A percentile compares a stretch with the other conserved stretches of the same genome.
phyloP scores from a whole-genome alignment of 345 rosid genomes.

The Brassica cretica region DNA sequence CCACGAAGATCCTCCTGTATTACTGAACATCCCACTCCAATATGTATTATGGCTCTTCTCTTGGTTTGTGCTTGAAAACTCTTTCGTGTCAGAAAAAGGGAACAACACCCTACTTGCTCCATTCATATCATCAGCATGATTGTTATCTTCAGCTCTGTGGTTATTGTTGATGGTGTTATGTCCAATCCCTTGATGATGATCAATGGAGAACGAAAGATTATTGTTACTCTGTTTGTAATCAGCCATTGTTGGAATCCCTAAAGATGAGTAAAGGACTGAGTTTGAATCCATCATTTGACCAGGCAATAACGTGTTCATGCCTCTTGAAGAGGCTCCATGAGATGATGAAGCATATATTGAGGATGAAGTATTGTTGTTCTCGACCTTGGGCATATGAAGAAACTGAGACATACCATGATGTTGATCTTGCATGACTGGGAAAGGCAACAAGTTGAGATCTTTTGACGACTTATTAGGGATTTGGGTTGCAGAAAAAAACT shows the following conservation, averaged over 20 bases:
- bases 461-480: slow-evolving; percentile 34
- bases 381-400: slow-evolving; percentile 37
- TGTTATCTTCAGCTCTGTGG: slow-evolving; percentile 21
- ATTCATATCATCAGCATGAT: slow-evolving; percentile 28
- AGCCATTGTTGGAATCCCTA: slow-evolving; percentile 40
- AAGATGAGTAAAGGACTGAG: slow-evolving; percentile 35
- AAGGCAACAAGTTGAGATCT: slow-evolving; percentile 41
- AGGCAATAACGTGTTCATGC: slow-evolving; percentile 37
- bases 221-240: slow-evolving; percentile 35
- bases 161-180: slow-evolving; percentile 33
- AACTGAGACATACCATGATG: slow-evolving; percentile 42
- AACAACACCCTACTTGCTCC: slow-evolving; percentile 41
- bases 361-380: slow-evolving; percentile 34
- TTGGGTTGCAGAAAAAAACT: slow-evolving; percentile 34
- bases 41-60: slow-evolving; percentile 37
- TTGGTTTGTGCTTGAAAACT: slow-evolving; percentile 33
- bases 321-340: slow-evolving; percentile 41
- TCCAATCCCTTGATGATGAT: slow-evolving; percentile 37
- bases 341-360: slow-evolving; percentile 34
- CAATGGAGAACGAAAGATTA: slow-evolving; percentile 37
- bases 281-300: slow-evolving; percentile 44
- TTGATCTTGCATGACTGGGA: slow-evolving; percentile 40
- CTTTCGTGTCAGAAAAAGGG: slow-evolving; percentile 44
- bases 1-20: slow-evolving; percentile 43
- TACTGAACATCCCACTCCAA: slow-evolving; percentile 42